A percentile compares a stretch with the other conserved stretches of the same genome.
These are phyloP conservation scores for Phytopythium cucurbitacearum DNA, from an alignment of 352 stramenopile species.

Conservation along the genomic window DNA sequence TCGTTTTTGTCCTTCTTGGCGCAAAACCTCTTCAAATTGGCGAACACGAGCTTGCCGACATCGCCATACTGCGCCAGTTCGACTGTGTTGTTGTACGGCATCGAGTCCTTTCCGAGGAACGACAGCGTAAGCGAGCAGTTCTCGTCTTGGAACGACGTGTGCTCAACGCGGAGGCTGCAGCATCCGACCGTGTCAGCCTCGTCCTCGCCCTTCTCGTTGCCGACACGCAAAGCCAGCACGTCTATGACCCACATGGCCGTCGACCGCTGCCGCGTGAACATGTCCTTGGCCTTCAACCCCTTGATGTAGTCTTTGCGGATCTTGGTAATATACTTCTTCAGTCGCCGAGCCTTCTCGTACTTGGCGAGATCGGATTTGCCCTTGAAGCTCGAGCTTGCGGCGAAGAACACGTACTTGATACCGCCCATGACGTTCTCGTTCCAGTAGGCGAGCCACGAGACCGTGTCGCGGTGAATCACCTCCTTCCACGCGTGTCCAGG, in stretches of 20 bases:
- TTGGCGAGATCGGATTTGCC: constrained; percentile 98
- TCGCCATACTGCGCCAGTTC: constrained; percentile 89
- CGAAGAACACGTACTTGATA: constrained; percentile 99
- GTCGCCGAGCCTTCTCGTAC: constrained; percentile 97
- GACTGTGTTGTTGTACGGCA: constrained; percentile 99
- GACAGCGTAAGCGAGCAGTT: constrained; percentile 97
- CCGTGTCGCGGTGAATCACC: constrained; percentile 92
- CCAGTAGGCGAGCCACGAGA: constrained; percentile 93
- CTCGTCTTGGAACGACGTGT: constrained; percentile 94
- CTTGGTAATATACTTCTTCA: constrained; percentile 98
- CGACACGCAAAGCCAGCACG: constrained; percentile 98
- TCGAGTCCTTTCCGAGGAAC: constrained; percentile 99
- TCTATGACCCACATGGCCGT: constrained; percentile 99
- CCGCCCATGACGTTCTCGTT: constrained; percentile 99
- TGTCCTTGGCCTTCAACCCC: constrained; percentile 87
- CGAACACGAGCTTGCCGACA: constrained; percentile 90
- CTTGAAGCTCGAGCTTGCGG: constrained; percentile 98
- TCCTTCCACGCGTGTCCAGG: constrained; percentile 96
- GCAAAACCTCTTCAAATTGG: constrained; percentile 97
- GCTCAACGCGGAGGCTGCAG: constrained; percentile 98
- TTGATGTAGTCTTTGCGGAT: constrained; percentile 91
- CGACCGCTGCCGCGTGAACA: constrained; percentile 91
- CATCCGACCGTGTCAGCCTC: constrained; percentile 99
- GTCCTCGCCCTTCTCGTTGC: constrained; percentile 99
- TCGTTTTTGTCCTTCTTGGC: constrained; percentile 94